These are phyloP conservation scores for Phytopythium ostracodes DNA, from an alignment of 352 stramenopile species.

Conservation along the genomic window DNA sequence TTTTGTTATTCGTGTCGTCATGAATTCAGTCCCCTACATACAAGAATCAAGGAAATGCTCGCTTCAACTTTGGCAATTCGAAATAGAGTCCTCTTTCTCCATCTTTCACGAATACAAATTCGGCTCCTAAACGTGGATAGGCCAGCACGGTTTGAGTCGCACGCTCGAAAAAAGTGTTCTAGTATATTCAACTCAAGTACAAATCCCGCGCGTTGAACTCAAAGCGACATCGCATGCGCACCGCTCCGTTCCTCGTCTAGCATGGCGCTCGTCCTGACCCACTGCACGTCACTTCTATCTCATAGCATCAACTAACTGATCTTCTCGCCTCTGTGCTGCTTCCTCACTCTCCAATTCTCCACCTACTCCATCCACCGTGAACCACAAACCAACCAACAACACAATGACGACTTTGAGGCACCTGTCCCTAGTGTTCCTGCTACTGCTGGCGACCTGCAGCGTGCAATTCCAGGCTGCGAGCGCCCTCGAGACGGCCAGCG, in stretches of 20 bases:
- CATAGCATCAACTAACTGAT: too few species aligned
- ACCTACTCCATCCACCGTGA: neutral
- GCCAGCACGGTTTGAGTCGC: slow-evolving; percentile 3
- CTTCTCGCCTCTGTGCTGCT: neutral
- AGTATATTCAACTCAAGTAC: neutral
- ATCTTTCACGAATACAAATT: neutral
- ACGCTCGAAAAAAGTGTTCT: neutral
- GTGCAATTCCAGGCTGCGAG: slow-evolving; percentile 7
- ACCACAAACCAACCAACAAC: neutral
- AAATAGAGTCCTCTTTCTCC: neutral
- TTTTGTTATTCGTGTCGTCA: too few species aligned
- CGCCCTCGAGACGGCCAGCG: slow-evolving; percentile 16
- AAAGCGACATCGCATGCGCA: neutral
- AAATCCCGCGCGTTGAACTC: neutral
- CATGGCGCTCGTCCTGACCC: neutral
- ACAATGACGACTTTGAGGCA: neutral
- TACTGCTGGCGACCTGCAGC: slow-evolving; percentile 8
- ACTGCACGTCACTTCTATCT: neutral
- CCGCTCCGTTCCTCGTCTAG: neutral
- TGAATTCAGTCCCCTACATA: too few species aligned
- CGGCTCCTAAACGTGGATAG: neutral
- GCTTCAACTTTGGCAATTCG: neutral
- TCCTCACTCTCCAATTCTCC: slow-evolving; percentile 20
- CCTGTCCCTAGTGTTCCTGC: neutral
- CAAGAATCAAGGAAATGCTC: too few species aligned